Evolutionary conservation across 2,329 filamentous ascomycete species (phyloP).

Genomic region (Sporothrix humicola): DNA sequence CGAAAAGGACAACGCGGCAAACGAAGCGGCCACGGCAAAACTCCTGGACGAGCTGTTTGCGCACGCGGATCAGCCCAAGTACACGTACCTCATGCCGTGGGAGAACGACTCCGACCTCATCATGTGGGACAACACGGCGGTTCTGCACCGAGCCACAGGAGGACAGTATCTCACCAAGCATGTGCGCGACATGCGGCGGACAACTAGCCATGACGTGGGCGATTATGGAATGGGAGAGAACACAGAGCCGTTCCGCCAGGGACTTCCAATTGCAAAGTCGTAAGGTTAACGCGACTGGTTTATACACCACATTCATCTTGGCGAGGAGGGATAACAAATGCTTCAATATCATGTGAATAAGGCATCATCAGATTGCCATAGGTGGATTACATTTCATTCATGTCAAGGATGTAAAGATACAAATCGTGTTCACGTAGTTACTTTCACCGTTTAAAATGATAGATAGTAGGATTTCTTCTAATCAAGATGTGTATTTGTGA

Average conservation of each 20-base stretch:
- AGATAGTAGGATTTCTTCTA: too few species aligned
- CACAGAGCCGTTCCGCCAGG: neutral
- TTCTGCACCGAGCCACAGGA: neutral
- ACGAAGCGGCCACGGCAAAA: neutral
- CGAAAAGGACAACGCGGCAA: neutral
- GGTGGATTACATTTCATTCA: too few species aligned
- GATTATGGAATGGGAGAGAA: neutral
- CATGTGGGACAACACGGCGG: neutral
- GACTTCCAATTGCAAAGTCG: neutral
- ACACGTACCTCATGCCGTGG: neutral
- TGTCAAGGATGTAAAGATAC: too few species aligned
- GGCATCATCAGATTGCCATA: too few species aligned
- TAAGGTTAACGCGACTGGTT: too few species aligned
- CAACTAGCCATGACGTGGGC: neutral
- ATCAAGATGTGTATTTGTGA: too few species aligned
- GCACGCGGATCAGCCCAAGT: neutral
- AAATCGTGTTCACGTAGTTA: too few species aligned
- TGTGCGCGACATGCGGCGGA: neutral
- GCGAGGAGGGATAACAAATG: too few species aligned
- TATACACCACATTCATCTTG: too few species aligned
- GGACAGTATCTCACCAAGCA: neutral
- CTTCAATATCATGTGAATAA: too few species aligned
- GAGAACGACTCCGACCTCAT: neutral
- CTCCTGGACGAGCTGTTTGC: neutral
- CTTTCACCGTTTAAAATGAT: too few species aligned